A percentile compares a stretch with the other conserved stretches of the same genome.
phyloP scores from a whole-genome alignment of 352 stramenopile species.

The Phytophthora macrochlamydospora region DNA sequence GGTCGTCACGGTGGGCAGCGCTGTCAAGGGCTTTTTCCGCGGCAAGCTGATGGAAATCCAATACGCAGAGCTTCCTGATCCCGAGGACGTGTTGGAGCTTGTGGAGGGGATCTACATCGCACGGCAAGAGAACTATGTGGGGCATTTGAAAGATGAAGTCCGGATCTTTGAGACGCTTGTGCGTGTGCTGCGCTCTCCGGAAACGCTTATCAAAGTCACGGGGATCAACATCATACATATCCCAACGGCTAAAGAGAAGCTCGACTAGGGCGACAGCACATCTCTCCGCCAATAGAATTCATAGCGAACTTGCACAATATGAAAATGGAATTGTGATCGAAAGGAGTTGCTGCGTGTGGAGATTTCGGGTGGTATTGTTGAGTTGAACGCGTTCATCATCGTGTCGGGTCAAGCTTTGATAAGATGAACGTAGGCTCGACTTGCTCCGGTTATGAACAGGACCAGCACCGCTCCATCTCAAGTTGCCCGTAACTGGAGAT shows the following conservation, averaged over 20 bases:
- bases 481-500: too few species aligned
- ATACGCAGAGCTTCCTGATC: conserved; percentile 83
- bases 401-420: too few species aligned
- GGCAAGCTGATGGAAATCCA: conserved; percentile 82
- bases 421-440: too few species aligned
- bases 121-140: conserved; percentile 80
- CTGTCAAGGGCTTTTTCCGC: conserved; percentile 85
- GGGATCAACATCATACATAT: conserved; percentile 89
- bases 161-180: conserved; percentile 89
- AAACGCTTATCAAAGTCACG: conserved; percentile 87
- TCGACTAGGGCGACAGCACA: conserved; percentile 47
- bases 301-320: background rate
- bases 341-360: too few species aligned
- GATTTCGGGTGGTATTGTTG: too few species aligned
- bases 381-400: too few species aligned
- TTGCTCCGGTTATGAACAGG: too few species aligned
- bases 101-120: conserved; percentile 91
- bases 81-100: conserved; percentile 84
- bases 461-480: too few species aligned
- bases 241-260: conserved; percentile 81
- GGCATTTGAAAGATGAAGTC: conserved; percentile 88
- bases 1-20: conserved; percentile 84
- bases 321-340: background rate
- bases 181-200: conserved; percentile 80
- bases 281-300: background rate